Percentiles rank a stretch among this genome's conserved stretches.
Conservation (phyloP, 306 rosid species). For the Begonia masoniana region DNA sequence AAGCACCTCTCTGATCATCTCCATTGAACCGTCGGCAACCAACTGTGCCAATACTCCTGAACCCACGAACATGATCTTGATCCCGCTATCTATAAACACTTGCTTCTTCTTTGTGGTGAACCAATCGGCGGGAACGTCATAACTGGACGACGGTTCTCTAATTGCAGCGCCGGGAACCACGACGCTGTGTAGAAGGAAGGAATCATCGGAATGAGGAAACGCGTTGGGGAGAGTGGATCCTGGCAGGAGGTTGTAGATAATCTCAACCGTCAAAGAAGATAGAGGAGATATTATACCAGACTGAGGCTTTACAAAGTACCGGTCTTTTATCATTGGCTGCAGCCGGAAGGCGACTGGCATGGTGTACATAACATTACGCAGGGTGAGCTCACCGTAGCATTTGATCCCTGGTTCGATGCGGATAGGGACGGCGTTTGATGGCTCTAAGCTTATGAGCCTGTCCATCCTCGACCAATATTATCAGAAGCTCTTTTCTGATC, state of each 20-base stretch:
- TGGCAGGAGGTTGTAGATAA: conserved; percentile 38
- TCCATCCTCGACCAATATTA: conserved; percentile 31
- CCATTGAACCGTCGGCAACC: conserved; percentile 45
- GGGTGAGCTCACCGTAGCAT: conserved; percentile 40
- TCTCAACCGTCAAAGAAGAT: conserved; percentile 39
- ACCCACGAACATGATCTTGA: conserved; percentile 65
- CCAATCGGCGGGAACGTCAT: conserved; percentile 66
- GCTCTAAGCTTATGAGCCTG: conserved; percentile 69
- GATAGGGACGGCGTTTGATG: conserved; percentile 49
- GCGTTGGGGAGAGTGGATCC: conserved; percentile 42
- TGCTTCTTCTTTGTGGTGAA: conserved; percentile 72
- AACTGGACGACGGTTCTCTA: conserved; percentile 47
- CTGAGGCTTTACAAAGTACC: conserved; percentile 55
- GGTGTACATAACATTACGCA: conserved; percentile 82
- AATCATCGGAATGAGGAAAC: conserved; percentile 46
- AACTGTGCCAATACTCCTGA: conserved; percentile 41
- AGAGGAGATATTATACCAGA: conserved; percentile 76
- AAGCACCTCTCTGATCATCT: conserved; percentile 46
- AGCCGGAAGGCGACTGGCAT: conserved; percentile 88
- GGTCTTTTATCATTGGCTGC: conserved; percentile 44
- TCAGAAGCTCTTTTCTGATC: not conserved
- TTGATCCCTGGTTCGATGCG: conserved; percentile 44
- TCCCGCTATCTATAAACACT: conserved; percentile 62
- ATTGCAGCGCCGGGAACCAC: conserved; percentile 71
- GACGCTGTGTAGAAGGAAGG: conserved; percentile 72